Conservation (phyloP, 371 early-diverging fungal species). For the Blakeslea trispora region DNA sequence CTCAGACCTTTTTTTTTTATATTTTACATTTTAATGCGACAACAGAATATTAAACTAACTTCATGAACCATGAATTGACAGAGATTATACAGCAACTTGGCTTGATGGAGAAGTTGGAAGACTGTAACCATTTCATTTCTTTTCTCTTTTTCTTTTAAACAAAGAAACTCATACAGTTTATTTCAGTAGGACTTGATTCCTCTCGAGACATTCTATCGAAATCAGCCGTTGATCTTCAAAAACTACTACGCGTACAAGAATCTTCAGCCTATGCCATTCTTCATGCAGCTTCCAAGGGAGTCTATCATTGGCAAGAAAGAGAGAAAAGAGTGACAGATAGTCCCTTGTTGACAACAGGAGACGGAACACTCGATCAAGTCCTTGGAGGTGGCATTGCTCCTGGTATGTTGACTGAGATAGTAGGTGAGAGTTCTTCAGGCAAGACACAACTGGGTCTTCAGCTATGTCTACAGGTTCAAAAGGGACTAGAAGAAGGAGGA, state of each 20-base stretch:
- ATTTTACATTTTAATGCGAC: no score
- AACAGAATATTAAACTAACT: no score
- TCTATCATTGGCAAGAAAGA: conserved; percentile 18
- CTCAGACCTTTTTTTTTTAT: no score
- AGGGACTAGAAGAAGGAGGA: conserved; percentile 59
- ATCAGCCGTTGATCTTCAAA: conserved; percentile 17
- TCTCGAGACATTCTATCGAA: conserved; percentile 19
- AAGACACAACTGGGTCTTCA: conserved; percentile 87
- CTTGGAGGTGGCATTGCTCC: conserved; percentile 61
- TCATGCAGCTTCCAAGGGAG: conserved; percentile 17
- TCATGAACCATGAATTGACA: conserved; percentile 21
- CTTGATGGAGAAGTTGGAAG: conserved; percentile 20
- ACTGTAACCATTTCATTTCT: conserved; percentile 12
- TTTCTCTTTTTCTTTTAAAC: conserved; percentile 2
- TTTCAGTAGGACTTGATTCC: conserved; percentile 30
- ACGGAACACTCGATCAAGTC: conserved; percentile 49
- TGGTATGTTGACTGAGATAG: conserved; percentile 63
- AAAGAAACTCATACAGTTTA: no score
- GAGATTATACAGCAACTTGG: conserved; percentile 8
- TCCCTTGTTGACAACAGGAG: conserved; percentile 38
- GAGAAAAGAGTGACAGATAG: not conserved
- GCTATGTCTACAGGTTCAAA: conserved; percentile 67
- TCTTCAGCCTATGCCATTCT: conserved; percentile 6
- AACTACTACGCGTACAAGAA: conserved; percentile 9
- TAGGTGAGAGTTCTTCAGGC: conserved; percentile 73